Conservation (phyloP, 345 rosid species). For the Brassica nigra region DNA sequence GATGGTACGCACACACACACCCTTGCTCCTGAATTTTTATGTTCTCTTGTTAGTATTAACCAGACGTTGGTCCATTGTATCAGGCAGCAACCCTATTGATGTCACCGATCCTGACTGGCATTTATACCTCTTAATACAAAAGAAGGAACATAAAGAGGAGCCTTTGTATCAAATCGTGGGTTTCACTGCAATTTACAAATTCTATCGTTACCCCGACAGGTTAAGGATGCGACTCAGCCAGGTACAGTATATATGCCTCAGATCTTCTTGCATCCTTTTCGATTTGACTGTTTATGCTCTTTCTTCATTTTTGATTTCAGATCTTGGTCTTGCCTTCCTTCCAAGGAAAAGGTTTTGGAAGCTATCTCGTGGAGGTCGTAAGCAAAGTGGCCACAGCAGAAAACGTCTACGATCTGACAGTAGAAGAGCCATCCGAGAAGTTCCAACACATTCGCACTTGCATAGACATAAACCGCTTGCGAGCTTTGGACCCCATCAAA, state of each 20-base stretch:
- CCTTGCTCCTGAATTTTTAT: neutral
- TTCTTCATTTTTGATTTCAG: slow-evolving; percentile 45
- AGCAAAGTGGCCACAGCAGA: slow-evolving; percentile 68
- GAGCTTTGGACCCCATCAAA: slow-evolving; percentile 60
- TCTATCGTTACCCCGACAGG: slow-evolving; percentile 80
- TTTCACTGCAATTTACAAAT: slow-evolving; percentile 74
- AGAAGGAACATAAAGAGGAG: slow-evolving; percentile 49
- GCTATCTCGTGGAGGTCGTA: slow-evolving; percentile 66
- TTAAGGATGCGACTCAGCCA: slow-evolving; percentile 85
- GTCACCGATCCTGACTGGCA: slow-evolving; percentile 93
- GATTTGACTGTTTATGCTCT: neutral
- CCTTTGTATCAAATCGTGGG: slow-evolving; percentile 60
- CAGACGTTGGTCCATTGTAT: neutral
- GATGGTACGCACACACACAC: slow-evolving; percentile 58
- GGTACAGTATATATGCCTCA: slow-evolving; percentile 44
- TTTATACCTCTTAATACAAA: slow-evolving; percentile 68
- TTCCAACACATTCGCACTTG: slow-evolving; percentile 83
- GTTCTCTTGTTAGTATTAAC: slow-evolving; percentile 13
- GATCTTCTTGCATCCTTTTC: neutral
- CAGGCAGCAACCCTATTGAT: slow-evolving; percentile 98
- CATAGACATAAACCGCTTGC: slow-evolving; percentile 59
- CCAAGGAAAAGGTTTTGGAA: slow-evolving; percentile 81
- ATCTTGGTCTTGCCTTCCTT: slow-evolving; percentile 83
- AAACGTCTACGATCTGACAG: slow-evolving; percentile 80
- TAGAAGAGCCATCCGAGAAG: slow-evolving; percentile 87